A percentile compares a stretch with the other conserved stretches of the same genome.
These are phyloP conservation scores for Saturnispora saitoi DNA, from an alignment of 805 yeast species.

Conservation along the genomic window DNA sequence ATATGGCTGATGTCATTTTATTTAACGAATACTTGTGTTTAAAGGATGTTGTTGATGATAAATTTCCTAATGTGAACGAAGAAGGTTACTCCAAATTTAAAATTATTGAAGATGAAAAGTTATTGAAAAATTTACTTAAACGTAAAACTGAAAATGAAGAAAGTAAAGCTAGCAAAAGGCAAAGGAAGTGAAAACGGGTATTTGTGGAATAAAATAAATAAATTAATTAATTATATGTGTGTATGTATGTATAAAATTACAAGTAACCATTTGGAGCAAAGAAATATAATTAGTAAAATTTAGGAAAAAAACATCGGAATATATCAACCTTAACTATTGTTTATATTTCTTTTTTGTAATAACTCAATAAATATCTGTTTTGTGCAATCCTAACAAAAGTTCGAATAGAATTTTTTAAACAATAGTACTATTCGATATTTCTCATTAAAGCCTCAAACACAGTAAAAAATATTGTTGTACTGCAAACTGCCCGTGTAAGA, in stretches of 20 bases:
- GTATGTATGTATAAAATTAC: neutral
- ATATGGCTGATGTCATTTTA: constrained; percentile 49
- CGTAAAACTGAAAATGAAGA: constrained; percentile 31
- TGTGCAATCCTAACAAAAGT: too few species aligned
- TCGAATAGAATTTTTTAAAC: too few species aligned
- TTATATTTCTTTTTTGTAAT: neutral
- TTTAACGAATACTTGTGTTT: constrained; percentile 49
- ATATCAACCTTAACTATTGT: neutral
- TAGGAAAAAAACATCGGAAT: neutral
- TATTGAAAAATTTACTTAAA: constrained; percentile 51
- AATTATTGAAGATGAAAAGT: constrained; percentile 49
- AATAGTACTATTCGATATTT: constrained; percentile 31
- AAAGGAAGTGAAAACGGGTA: constrained; percentile 17
- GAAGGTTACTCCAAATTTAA: constrained; percentile 25
- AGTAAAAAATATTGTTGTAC: constrained; percentile 69
- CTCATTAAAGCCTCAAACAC: constrained; percentile 61
- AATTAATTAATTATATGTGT: neutral
- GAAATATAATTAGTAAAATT: neutral
- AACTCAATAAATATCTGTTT: neutral
- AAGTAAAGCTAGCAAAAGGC: constrained; percentile 19
- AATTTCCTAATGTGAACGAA: constrained; percentile 17
- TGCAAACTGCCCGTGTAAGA: constrained; percentile 58
- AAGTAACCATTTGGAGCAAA: neutral
- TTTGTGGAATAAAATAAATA: neutral
- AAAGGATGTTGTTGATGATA: constrained; percentile 26